These are phyloP conservation scores for Fragaria nilgerrensis DNA, from an alignment of 306 rosid genomes.

Conservation along the genomic window DNA sequence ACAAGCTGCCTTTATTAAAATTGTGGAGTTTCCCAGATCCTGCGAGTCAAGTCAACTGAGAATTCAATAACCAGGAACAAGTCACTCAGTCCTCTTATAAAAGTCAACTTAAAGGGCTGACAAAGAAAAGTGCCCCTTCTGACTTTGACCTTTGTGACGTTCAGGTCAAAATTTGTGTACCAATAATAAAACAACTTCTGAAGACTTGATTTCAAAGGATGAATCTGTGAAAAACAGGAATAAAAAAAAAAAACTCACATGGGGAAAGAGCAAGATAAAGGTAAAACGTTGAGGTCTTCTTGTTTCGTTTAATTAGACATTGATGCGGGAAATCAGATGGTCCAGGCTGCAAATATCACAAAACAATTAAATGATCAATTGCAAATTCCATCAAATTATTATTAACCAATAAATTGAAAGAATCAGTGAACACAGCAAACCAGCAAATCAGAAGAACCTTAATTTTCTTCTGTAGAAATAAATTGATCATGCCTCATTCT, in stretches of 20 bases:
- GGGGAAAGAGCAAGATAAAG: conserved; percentile 77
- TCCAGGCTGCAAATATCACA: conserved; percentile 78
- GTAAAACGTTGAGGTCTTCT: conserved; percentile 81
- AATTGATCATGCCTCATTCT: background rate
- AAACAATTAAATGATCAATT: conserved; percentile 27
- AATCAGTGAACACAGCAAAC: background rate
- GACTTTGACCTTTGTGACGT: background rate
- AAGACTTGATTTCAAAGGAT: conserved; percentile 22
- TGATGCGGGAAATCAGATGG: conserved; percentile 71
- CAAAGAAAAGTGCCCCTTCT: background rate
- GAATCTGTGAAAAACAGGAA: conserved; percentile 11
- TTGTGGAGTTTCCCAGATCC: conserved; percentile 7
- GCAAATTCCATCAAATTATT: background rate
- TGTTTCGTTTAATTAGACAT: conserved; percentile 84
- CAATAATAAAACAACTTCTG: conserved; percentile 9
- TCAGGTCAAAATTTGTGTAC: background rate
- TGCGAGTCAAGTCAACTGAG: conserved; percentile 31
- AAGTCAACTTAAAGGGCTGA: conserved; percentile 7
- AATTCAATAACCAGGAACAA: background rate
- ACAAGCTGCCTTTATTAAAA: background rate
- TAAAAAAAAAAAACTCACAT: conserved; percentile 61
- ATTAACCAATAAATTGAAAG: background rate
- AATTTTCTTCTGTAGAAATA: background rate
- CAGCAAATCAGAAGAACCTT: background rate
- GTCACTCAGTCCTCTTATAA: background rate